Evolutionary conservation across 441 rosid species (phyloP).

Genomic region (Euphorbia corollata): DNA sequence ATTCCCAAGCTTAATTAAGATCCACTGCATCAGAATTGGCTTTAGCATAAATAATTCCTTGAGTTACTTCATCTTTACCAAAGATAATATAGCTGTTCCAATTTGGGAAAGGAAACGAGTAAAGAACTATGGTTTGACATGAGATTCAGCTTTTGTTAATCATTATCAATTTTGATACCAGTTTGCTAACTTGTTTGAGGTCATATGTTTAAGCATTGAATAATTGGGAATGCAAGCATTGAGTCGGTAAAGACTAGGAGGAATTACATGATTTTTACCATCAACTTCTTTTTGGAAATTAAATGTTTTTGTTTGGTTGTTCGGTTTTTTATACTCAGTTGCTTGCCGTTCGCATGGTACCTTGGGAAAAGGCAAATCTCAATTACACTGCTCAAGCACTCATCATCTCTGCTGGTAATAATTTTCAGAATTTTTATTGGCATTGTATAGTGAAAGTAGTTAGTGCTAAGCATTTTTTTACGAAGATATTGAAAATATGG

Average conservation of each 20-base stretch:
- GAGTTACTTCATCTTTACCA: background rate
- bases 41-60: background rate
- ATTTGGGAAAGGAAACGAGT: background rate
- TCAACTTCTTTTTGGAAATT: background rate
- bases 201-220: background rate
- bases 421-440: background rate
- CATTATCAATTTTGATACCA: background rate
- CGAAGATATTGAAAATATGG: constrained; percentile 87
- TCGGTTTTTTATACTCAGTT: constrained; percentile 31
- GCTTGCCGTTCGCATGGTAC: constrained; percentile 47
- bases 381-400: constrained; percentile 81
- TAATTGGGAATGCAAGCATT: background rate
- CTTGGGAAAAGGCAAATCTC: constrained; percentile 83
- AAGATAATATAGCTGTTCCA: background rate
- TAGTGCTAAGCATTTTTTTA: background rate
- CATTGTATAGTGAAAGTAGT: background rate
- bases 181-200: background rate
- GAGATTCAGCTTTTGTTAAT: background rate
- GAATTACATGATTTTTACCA: background rate
- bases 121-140: background rate
- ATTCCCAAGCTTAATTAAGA: background rate
- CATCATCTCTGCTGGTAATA: constrained; percentile 53
- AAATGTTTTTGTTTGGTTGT: background rate
- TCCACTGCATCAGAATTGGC: background rate
- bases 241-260: background rate